Evolutionary conservation across 306 rosid genomes (phyloP), one percentile per base, ranked within the genome.

Genomic region (Lathyrus aphaca): DNA sequence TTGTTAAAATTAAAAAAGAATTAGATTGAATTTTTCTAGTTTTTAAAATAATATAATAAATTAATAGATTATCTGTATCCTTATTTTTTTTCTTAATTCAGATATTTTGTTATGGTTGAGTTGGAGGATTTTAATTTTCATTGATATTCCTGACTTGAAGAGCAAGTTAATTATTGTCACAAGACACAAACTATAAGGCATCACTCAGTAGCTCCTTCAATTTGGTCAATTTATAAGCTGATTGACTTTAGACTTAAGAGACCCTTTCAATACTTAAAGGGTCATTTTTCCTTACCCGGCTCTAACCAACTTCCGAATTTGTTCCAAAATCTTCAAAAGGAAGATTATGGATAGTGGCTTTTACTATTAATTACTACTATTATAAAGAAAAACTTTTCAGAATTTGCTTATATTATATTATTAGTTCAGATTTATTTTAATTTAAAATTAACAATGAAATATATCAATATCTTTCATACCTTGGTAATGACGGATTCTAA

Each of bases 281-380:
- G 82, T 64, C 77, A 55, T n/a, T 39, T 51, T 42, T 5, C 15
- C 60, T 16, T 23, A 6, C 16, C 54, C 54, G 38, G 39, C 43
- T 44, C 8, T 35, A 21, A 25, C 10, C 4, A 14, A 42, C 18
- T 29, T 14, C 7, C 13, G 37, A 16, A 15, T 21, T 54, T 21
- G n/a, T 43, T 74, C 30, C 49, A 27, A 42, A 54, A 29, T 65
- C 37, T 74, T 55, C 58, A 6, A 2, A 19, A 35, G 60, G 10
- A 3, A 10, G 29, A 73, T 42, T 49, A 14, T 6, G 56, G 2
- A 10, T 13, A 6, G 0, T 16, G 77, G 12, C 54, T 62, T 60
- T 60, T 35, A 35, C 4, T 25, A 25, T 16, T 60, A 10, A 15
- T 37, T 35, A 35, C 4, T 45, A n/a, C 0, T 45, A 45, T 45